Percentiles rank a stretch among this genome's conserved stretches.
Conservation (phyloP, 768 basidiomycete genomes). For the Boletus huronensis region DNA sequence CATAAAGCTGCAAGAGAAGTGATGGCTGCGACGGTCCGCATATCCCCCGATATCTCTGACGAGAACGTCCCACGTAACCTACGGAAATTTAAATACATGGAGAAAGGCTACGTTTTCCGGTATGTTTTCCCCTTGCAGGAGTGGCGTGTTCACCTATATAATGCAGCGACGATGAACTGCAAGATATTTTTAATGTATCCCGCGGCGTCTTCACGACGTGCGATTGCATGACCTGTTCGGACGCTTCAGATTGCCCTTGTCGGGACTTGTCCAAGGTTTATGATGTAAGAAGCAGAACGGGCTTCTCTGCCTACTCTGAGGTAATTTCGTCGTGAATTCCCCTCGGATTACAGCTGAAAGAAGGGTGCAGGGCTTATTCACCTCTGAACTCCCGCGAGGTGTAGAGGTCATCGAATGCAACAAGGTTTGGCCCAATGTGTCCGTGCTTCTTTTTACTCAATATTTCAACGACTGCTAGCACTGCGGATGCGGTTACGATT, state of each 20-base stretch:
- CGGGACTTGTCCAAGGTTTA: conserved; percentile 42
- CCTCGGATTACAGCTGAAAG: neutral
- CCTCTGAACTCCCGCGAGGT: conserved; percentile 40
- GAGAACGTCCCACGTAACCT: conserved; percentile 42
- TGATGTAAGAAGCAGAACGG: conserved; percentile 24
- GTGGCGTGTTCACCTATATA: conserved; percentile 7
- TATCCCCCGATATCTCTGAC: conserved; percentile 34
- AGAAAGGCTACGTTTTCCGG: conserved; percentile 48
- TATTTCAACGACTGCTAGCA: conserved; percentile 27
- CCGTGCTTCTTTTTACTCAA: neutral
- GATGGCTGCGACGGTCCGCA: conserved; percentile 32
- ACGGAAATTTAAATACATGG: conserved; percentile 48
- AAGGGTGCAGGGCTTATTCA: conserved; percentile 45
- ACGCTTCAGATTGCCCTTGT: conserved; percentile 42
- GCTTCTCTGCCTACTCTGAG: conserved; percentile 43
- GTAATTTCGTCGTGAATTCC: conserved; percentile 16
- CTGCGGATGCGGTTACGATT: conserved; percentile 44
- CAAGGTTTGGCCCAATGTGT: conserved; percentile 35
- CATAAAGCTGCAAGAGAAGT: conserved; percentile 21
- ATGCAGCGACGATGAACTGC: conserved; percentile 17
- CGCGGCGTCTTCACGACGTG: conserved; percentile 41
- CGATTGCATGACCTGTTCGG: conserved; percentile 38
- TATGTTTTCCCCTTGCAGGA: conserved; percentile 19
- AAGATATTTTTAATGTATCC: conserved; percentile 23
- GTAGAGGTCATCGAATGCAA: conserved; percentile 66